Evolutionary conservation across 1,139 yeast genomes (phyloP), one percentile per base, ranked within the genome.

Genomic region (Taiozyma sp.): DNA sequence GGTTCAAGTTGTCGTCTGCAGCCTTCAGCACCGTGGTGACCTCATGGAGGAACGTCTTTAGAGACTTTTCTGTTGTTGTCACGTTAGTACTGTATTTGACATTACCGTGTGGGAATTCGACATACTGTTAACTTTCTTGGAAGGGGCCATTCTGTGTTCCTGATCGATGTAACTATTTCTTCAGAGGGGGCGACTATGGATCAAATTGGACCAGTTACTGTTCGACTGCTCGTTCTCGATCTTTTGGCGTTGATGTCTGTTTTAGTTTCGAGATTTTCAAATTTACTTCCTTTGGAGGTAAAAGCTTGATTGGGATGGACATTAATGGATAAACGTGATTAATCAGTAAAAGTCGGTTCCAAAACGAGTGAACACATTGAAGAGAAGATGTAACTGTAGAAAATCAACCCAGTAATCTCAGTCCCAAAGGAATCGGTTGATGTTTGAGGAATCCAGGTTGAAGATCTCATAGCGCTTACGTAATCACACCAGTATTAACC

Each of bases 1-100:
- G 57, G 3, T 50, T 43, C 16, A 47, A 13, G 6, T 23, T 39
- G 6, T 43, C 47, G 44, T 59, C 64, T 10, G 63, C 62, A 6
- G 50, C 45, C n/a, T 27, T 36, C 16, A 47, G 32, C 14, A 39
- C 44, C n/a, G 39, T 29, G 10, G 36, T 29, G 13, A 30, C 28
- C 41, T 48, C 44, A 19, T 30, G 13, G 16, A 43, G n/a, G 32
- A 44, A 44, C n/a, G 24, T n/a, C 23, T 32, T 32, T 10, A 32
- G 23, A 10, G 28, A n/a, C n/a, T 32, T 24, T 32, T 30, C 38
- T 27, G 19, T 30, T 43, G 39, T 30, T 19, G 8, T 16, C 12
- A 28, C 6, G 45, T 43, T 43, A 43, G 45, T 43, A 14, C 14
- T 5, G 5, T 22, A 23, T 27, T 36, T 16, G 40, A 6, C n/a